Evolutionary conservation across 768 basidiomycete species (phyloP), one percentile per base, ranked within the genome.

Genomic region (Cantharellus anzutake): DNA sequence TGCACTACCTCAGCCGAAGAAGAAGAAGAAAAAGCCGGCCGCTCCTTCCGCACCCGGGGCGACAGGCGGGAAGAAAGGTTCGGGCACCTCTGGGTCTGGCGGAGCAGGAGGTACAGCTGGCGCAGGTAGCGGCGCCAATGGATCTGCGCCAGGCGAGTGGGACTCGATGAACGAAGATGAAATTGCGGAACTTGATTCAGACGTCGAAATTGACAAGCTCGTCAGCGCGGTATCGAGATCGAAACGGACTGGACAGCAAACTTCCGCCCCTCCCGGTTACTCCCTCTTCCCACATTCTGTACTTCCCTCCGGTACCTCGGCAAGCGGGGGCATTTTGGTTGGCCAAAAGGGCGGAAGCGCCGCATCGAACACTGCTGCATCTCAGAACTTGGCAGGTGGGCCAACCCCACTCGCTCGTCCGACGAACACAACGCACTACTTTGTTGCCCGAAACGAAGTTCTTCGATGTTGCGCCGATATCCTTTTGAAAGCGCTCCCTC

Each of bases 381-480:
- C n/a, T n/a, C n/a, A n/a, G n/a, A 37, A 11, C 52, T 37, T 37
- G 11, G 56, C n/a, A 44, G 51, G 11, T 55, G 55, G 51, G 29
- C 42, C 61, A 4, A 58, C 57, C 29, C 62, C 62, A 5, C 61
- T 63, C 38, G 62, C 62, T 29, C 51, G 51, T 37, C 62, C 62
- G 5, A 41, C 34, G 5, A 51, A 57, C 55, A 44, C 51, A 2
- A 34, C 62, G 29, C 56, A 61, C 55, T 63, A 61, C 48, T 63
- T 63, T 42, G 62, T 63, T 29, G 61, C 61, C 14, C 35, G 62
- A 50, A 63, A 63, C 42, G 62, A 63, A 38, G 44, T 57, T 11
- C 56, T 63, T 37, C 62, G 62, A 4, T 64, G 59, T 42, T 63
- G 61, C 51, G 42, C 29, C 40, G 62, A 63, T 58, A 63, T 60